Percentiles rank a stretch among this genome's conserved stretches.
Evolutionary conservation across 106 monocot species (phyloP).

Genomic region (Acorus gramineus): DNA sequence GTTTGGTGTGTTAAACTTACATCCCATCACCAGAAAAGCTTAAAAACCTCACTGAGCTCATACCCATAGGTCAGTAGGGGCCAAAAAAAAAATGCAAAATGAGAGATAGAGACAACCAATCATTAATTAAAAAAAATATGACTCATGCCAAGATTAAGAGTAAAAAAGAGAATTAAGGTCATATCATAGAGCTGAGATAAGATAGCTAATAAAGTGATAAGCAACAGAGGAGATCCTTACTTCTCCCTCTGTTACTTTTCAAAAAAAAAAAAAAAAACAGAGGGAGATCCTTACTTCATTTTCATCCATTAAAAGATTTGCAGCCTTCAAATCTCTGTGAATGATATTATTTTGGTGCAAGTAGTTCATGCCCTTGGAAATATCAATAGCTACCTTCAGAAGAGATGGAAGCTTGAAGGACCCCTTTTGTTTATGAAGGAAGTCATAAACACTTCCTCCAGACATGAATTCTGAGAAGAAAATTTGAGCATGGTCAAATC

Average conservation of each 20-base stretch:
- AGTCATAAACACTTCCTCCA: constrained; percentile 28
- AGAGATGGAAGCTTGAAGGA: constrained; percentile 15
- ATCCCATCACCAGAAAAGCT: no score
- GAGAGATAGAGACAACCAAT: no score
- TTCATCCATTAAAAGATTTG: constrained; percentile 31
- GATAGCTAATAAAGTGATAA: background rate
- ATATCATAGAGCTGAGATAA: background rate
- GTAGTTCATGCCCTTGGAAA: constrained; percentile 29
- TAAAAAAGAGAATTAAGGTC: no score
- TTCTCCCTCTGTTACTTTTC: constrained; percentile 8
- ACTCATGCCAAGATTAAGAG: no score
- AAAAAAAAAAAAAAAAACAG: background rate
- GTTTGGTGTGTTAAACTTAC: no score
- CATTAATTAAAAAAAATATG: no score
- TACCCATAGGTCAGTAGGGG: no score
- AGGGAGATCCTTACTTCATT: constrained; percentile 13
- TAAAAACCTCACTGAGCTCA: no score
- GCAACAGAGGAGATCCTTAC: constrained; percentile 12
- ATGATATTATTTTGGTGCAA: constrained; percentile 34
- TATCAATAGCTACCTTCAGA: constrained; percentile 22
- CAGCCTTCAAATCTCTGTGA: constrained; percentile 27
- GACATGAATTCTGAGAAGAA: constrained; percentile 26
- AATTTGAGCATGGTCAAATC: no score
- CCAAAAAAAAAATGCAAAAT: no score
- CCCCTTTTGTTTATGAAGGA: constrained; percentile 25